Evolutionary conservation across 169 alveolate genomes (phyloP), one percentile per base, ranked within the genome.

Genomic region (Eimeria sp.): DNA sequence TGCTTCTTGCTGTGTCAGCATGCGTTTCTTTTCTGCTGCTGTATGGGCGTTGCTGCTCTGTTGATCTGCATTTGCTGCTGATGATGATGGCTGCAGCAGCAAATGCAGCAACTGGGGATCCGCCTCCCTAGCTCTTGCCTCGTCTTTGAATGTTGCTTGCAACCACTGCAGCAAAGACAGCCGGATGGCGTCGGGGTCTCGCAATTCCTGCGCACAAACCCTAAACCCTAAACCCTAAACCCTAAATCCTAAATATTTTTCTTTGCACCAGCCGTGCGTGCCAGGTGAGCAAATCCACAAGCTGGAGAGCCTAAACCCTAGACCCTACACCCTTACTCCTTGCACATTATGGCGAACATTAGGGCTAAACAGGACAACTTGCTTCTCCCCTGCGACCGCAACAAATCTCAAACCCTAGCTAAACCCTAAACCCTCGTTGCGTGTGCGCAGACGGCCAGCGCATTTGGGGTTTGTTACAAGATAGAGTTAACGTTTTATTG

Each of bases 111-210:
- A 94, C 94, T 49, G 86, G 25, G 63, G 40, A 80, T 47, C 96
- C 89, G 65, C 82, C 63, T 47, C 93, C 47, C 78, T 61, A 0
- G 89, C 84, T 25, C 20, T 73, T 7, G 57, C 51, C 25, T 67
- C 75, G 25, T 89, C 95, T 14, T 76, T 57, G 45, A 91, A 63
- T 20, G 89, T 91, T 20, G 90, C 57, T 51, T 83, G 95, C 76
- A 91, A 80, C 95, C 95, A 91, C 90, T 73, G 95, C 76, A 91
- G 95, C 82, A 91, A 65, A 0, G 95, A 91, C 47, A 73, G 78
- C 49, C 95, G 76, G 47, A 91, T 47, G 10, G 89, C 89, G 1
- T 78, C 65, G 40, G 89, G 89, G 89, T 78, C 89, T 3, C 65
- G 65, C 89, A 78, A 27, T 14, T 78, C 70, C 70, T 61, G 70